Conservation (phyloP, 352 stramenopile species). For the Phytophthora vignae region DNA sequence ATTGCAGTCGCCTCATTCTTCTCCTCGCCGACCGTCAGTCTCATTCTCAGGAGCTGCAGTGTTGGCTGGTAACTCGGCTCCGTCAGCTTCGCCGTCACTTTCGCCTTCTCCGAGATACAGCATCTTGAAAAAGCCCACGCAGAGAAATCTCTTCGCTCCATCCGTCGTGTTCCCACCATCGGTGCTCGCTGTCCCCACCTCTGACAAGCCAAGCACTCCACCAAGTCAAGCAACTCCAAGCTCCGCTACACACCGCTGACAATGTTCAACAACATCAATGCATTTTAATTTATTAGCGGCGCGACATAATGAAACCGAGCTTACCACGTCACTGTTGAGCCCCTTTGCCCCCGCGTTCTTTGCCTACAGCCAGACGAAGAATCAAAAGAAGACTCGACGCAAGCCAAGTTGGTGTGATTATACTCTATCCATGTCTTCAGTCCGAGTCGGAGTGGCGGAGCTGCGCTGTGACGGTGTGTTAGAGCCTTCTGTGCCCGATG, state of each 20-base stretch:
- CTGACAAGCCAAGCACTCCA: conserved; percentile 3
- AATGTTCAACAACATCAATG: conserved; percentile 25
- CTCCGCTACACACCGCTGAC: not conserved
- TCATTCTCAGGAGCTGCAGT: conserved; percentile 20
- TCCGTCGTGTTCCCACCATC: not conserved
- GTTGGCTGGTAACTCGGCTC: not conserved
- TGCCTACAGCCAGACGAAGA: conserved; percentile 23
- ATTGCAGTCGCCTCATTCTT: conserved; percentile 19
- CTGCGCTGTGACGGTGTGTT: conserved; percentile 30
- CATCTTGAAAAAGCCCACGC: conserved; percentile 31
- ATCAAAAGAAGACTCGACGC: conserved; percentile 19
- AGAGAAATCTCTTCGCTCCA: conserved; percentile 13
- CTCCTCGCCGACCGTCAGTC: conserved; percentile 41
- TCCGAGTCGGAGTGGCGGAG: conserved; percentile 39
- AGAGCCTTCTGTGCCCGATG: conserved; percentile 44
- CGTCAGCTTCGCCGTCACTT: conserved; percentile 12
- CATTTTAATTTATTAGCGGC: conserved; percentile 47
- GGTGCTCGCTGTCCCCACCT: not conserved
- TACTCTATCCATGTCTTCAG: conserved; percentile 79
- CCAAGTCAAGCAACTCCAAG: not conserved
- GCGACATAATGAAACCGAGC: conserved; percentile 33
- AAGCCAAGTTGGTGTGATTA: conserved; percentile 41
- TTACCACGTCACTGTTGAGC: conserved; percentile 21
- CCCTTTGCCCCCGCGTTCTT: conserved; percentile 14
- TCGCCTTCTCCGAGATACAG: conserved; percentile 30